These are phyloP conservation scores for Phanerochaete carnosa DNA, from an alignment of 768 basidiomycete genomes.

Conservation along the genomic window DNA sequence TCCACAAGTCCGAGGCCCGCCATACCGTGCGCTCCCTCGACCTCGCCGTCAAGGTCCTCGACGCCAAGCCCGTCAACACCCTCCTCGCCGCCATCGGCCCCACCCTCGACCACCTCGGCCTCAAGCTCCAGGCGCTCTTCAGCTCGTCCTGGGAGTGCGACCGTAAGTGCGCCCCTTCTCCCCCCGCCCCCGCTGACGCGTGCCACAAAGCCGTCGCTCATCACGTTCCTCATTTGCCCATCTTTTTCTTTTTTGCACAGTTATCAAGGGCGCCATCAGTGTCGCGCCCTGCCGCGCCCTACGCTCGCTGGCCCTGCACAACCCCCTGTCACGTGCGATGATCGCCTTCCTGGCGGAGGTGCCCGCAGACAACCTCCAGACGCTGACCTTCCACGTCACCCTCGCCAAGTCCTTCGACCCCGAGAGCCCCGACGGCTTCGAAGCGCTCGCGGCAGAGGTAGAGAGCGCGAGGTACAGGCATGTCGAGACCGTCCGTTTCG, in stretches of 20 bases:
- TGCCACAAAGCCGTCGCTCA: too few relatives aligned
- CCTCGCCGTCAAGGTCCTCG: background rate
- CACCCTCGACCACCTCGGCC: slow-evolving; percentile 4
- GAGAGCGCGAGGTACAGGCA: background rate
- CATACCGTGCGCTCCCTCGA: background rate
- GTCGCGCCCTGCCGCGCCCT: background rate
- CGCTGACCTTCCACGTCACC: background rate
- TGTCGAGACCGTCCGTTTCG: background rate
- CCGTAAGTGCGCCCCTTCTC: slow-evolving; percentile 1
- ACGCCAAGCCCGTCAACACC: background rate
- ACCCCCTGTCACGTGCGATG: background rate
- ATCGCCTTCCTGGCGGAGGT: background rate
- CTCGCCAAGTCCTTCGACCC: background rate
- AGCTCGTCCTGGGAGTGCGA: slow-evolving; percentile 4
- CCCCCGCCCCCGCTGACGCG: too few relatives aligned
- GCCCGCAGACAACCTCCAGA: background rate
- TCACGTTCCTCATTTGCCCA: background rate
- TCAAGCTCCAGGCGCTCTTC: slow-evolving; percentile 2
- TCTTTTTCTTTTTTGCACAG: background rate
- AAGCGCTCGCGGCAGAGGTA: background rate
- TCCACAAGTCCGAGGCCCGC: background rate
- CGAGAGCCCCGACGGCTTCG: background rate
- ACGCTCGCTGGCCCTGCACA: background rate
- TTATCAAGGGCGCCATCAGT: background rate
- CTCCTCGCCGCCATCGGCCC: background rate